These are phyloP conservation scores for Viola pubescens DNA, from an alignment of 441 rosid species.

Conservation along the genomic window DNA sequence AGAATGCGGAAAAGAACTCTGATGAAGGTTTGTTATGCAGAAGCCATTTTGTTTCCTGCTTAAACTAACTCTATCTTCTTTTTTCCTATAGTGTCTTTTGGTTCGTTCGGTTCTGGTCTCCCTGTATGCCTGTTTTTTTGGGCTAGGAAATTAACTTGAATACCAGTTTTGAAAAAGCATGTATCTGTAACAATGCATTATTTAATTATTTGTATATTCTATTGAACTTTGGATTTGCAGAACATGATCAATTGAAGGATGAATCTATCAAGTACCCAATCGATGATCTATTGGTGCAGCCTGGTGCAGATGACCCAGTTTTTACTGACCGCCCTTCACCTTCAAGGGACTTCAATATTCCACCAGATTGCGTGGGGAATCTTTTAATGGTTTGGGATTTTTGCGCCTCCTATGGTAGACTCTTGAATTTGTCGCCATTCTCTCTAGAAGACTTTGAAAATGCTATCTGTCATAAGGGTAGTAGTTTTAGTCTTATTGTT, in stretches of 20 bases:
- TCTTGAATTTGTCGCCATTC: slow-evolving; percentile 66
- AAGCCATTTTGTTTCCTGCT: slow-evolving; percentile 2
- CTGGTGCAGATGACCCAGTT: slow-evolving; percentile 59
- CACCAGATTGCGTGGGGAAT: slow-evolving; percentile 72
- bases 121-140: neutral
- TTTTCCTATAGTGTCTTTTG: neutral
- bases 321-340: slow-evolving; percentile 72
- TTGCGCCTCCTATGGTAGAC: slow-evolving; percentile 73
- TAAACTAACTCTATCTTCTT: neutral
- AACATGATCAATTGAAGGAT: slow-evolving; percentile 27
- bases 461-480: slow-evolving; percentile 75
- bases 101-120: neutral
- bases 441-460: slow-evolving; percentile 89
- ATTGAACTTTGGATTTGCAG: slow-evolving; percentile 37
- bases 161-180: neutral
- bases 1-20: slow-evolving; percentile 19
- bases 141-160: neutral
- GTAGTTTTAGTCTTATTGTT: slow-evolving; percentile 63
- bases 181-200: neutral
- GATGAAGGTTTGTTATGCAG: slow-evolving; percentile 26
- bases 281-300: slow-evolving; percentile 78
- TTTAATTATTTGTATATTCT: slow-evolving; percentile 10
- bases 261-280: slow-evolving; percentile 75
- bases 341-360: slow-evolving; percentile 67
- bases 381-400: slow-evolving; percentile 97